These are phyloP conservation scores for Neopestalotiopsis sp. DNA, from an alignment of 2,329 filamentous ascomycete genomes.

Conservation along the genomic window DNA sequence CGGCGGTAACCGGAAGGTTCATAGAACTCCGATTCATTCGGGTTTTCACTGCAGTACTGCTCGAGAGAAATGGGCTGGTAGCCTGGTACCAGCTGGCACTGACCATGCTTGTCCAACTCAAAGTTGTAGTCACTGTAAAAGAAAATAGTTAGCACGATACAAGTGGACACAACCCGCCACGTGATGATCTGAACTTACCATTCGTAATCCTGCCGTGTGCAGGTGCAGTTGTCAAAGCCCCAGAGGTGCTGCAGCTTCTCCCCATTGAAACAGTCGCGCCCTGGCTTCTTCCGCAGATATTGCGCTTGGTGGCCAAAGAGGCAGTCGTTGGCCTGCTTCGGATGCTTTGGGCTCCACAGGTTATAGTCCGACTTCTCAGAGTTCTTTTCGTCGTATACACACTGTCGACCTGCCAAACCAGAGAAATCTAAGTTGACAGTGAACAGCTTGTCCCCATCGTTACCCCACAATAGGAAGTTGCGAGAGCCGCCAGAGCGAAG, in stretches of 20 bases:
- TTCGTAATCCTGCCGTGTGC: slow-evolving; percentile 86
- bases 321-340: slow-evolving; percentile 77
- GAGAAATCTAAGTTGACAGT: slow-evolving; percentile 90
- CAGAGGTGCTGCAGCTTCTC: slow-evolving; percentile 73
- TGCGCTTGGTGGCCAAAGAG: slow-evolving; percentile 89
- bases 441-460: slow-evolving; percentile 62
- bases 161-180: neutral
- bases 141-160: slow-evolving; percentile 30
- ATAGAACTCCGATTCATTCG: slow-evolving; percentile 77
- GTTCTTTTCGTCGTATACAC: slow-evolving; percentile 68
- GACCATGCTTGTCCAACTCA: slow-evolving; percentile 76
- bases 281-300: slow-evolving; percentile 89
- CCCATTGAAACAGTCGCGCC: slow-evolving; percentile 81
- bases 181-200: slow-evolving; percentile 65
- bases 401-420: slow-evolving; percentile 75
- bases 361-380: slow-evolving; percentile 72
- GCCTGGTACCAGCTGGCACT: slow-evolving; percentile 78
- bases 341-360: slow-evolving; percentile 87
- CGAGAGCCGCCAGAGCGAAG: slow-evolving; percentile 86
- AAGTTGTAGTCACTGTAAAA: slow-evolving; percentile 84
- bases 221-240: slow-evolving; percentile 79
- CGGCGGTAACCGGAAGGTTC: slow-evolving; percentile 87
- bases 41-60: slow-evolving; percentile 62
- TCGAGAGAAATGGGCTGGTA: slow-evolving; percentile 61
- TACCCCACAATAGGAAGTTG: slow-evolving; percentile 91